Base-by-base conservation (phyloP, 1,284 basidiomycete genomes). In the Peniophora sp. region DNA sequence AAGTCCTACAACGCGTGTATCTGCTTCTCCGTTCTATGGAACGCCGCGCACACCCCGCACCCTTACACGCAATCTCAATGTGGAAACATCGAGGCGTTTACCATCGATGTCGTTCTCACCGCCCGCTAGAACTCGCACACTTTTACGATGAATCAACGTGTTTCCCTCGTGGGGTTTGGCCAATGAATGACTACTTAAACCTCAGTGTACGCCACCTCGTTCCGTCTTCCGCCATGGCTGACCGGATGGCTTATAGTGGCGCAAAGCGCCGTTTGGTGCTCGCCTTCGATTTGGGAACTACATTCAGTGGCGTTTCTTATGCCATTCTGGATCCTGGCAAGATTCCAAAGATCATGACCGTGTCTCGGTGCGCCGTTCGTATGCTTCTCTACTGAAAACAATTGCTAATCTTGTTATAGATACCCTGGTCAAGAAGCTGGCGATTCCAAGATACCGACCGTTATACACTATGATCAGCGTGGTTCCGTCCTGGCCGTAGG, bases 361-460 rank as follows among this genome's bases (percentile, higher is more conserved):
- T 58, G 20, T 52, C 41, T 11, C 51, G 53, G 58, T 57, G 14
- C 10, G 38, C 14, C 17, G 12, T 20, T 22, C 14, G 6, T n/a
- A 23, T 10, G 12, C 24, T 45, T 10, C 9, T 25, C 10, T 20
- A 27, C 23, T 35, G 17, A 12, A n/a, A n/a, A n/a, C n/a, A n/a
- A n/a, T n/a, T 41, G 39, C 25, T 23, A 35, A 36, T 9, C 2
- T 32, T 3, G 34, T 3, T 6, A 16, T 25, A 75, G 52, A 20
- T 53, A 50, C 41, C 52, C 52, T n/a, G 52, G 52, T 9, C 52
- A 53, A 22, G 47, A 50, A 27, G 22, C 39, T 6, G 67, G 64
- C 0, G 61, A 66, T 47, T 65, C 63, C 2, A 71, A 70, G 50
- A 65, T 71, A 10, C 68, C 66, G 10, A 63, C 65, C 1, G 53